Base-by-base conservation (phyloP, 2,329 filamentous ascomycete genomes). In the Apiospora sp. region DNA sequence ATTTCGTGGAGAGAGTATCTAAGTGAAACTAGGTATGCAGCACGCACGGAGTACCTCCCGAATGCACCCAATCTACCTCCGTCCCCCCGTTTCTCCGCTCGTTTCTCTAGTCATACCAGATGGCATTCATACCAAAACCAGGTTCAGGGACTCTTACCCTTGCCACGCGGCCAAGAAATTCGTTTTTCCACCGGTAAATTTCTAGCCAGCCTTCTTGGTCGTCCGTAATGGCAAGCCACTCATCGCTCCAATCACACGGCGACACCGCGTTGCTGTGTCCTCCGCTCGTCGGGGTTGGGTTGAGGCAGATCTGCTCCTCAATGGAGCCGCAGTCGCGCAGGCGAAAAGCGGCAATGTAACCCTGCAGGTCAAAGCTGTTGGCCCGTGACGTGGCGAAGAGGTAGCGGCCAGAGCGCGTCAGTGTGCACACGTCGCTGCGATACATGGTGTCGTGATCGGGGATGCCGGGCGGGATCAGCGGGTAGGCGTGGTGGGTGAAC, bases 61-160 rank as follows among this genome's bases (percentile, higher is more conserved):
- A 64, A 13, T 12, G 58, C 34, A 22, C 10, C 30, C 41, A 19
- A 34, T 7, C 3, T 19, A 22, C n/a, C 5, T 22, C 13, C 12
- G 10, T 22, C 13, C 12, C 2, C 19, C 34, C 19, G 10, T 41
- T 64, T n/a, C 10, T 64, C 58, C 14, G 6, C 34, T 0, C n/a
- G 10, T 10, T 14, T 3, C 4, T 30, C 67, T 68, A 94, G 83
- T 97, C 93, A 82, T 96, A 96, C 94, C 94, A 97, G 75, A 97
- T 95, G n/a, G 94, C 94, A 83, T 97, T 97, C 94, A 97, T 97
- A 1, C 94, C 94, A 81, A 97, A 97, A 1, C 94, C 94, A n/a
- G 93, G 93, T 84, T 97, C 94, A 7, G 91, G 91, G 49, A 97
- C 91, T 76, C 94, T 91, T 75, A 93, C 86, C 74, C 93, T 87